phyloP scores from a whole-genome alignment of 2,329 filamentous ascomycete genomes.

The Calonectria leucothoes region DNA sequence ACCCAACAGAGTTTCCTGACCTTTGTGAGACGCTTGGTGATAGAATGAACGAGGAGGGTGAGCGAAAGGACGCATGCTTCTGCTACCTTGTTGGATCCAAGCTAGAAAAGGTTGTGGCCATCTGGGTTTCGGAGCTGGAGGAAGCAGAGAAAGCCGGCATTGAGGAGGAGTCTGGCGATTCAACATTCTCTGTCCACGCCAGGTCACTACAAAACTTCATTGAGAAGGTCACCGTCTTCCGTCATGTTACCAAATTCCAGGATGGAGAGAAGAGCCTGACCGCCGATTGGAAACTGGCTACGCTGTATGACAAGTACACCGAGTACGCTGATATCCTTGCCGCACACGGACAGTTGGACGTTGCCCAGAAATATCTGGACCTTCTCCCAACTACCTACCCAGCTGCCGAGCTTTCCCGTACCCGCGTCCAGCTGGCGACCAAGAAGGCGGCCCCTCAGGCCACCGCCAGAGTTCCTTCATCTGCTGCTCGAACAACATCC shows the following conservation, averaged over 20 bases:
- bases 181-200: conserved; percentile 92
- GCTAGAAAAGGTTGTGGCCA: conserved; percentile 94
- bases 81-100: conserved; percentile 97
- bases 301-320: conserved; percentile 93
- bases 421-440: conserved; percentile 86
- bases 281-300: conserved; percentile 88
- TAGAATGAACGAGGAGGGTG: conserved; percentile 81
- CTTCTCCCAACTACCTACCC: conserved; percentile 86
- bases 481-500: conserved; percentile 49
- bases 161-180: conserved; percentile 76
- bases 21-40: conserved; percentile 96
- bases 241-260: conserved; percentile 90
- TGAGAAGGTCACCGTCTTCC: conserved; percentile 98
- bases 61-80: conserved; percentile 92
- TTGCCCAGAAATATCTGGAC: conserved; percentile 92
- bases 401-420: conserved; percentile 86
- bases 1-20: conserved; percentile 90
- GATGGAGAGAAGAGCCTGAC: conserved; percentile 79
- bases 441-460: conserved; percentile 56
- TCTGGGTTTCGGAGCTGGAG: conserved; percentile 91
- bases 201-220: conserved; percentile 91
- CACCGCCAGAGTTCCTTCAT: conserved; percentile 37
- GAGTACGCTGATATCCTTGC: conserved; percentile 98
- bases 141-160: conserved; percentile 84
- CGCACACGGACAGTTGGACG: conserved; percentile 84